Evolutionary conservation across 1,284 basidiomycete species (phyloP).

Genomic region (Cryptococcus maquisensis): DNA sequence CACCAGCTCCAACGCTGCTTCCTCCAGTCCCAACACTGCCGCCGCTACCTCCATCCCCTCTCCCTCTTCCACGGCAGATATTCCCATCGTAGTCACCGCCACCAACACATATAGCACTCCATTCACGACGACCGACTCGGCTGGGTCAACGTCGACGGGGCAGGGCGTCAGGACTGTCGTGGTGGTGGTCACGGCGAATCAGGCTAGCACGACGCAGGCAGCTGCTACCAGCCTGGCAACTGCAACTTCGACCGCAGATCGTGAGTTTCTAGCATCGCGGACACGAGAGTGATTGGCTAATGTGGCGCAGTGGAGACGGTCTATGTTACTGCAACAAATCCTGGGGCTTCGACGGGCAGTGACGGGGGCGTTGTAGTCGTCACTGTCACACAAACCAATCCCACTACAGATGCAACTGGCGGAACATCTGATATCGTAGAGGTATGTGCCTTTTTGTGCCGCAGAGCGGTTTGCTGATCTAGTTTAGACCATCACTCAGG

Average conservation of each 20-base stretch:
- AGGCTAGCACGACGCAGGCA: slow-evolving; percentile 1
- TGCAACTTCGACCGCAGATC: neutral
- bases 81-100: slow-evolving; percentile 13
- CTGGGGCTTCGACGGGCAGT: slow-evolving; percentile 14
- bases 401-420: slow-evolving; percentile 10
- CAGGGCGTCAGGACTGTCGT: slow-evolving; percentile 13
- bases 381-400: slow-evolving; percentile 13
- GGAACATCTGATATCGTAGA: slow-evolving; percentile 1
- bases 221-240: neutral
- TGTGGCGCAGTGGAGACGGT: slow-evolving; percentile 10
- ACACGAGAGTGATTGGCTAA: neutral
- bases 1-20: neutral
- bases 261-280: neutral
- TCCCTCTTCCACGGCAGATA: slow-evolving; percentile 1
- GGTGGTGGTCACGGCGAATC: slow-evolving; percentile 16
- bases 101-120: slow-evolving; percentile 11
- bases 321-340: slow-evolving; percentile 20
- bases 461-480: neutral
- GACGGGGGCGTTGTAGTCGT: slow-evolving; percentile 20
- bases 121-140: slow-evolving; percentile 6
- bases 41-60: neutral
- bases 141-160: slow-evolving; percentile 9
- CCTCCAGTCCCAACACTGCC: neutral
- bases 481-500: slow-evolving; percentile 12
- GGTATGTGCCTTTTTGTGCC: slow-evolving; percentile 4